A percentile compares a stretch with the other conserved stretches of the same genome.
Conservation (phyloP, 2,329 filamentous ascomycete genomes). For the Corinectria fuckeliana region DNA sequence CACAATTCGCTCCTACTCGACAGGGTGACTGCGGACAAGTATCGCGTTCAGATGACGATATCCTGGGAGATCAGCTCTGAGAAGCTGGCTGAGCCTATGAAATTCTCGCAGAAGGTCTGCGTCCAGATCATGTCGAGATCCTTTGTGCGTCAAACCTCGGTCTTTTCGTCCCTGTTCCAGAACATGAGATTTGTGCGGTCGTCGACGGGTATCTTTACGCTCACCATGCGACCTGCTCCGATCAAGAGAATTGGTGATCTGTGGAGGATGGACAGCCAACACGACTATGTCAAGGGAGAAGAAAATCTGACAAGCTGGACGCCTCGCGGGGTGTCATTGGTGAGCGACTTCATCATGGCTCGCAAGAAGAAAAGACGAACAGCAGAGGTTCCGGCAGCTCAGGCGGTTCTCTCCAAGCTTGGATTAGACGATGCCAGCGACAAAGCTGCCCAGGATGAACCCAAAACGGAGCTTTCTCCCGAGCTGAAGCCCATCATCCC, state of each 20-base stretch:
- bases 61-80: slow-evolving; percentile 86
- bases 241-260: slow-evolving; percentile 92
- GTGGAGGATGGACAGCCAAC: slow-evolving; percentile 94
- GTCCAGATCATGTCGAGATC: slow-evolving; percentile 84
- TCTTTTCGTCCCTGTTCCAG: slow-evolving; percentile 88
- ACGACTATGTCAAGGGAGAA: slow-evolving; percentile 96
- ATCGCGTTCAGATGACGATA: slow-evolving; percentile 86
- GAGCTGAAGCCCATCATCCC: slow-evolving; percentile 53
- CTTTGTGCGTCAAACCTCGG: slow-evolving; percentile 84
- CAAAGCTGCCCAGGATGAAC: slow-evolving; percentile 42
- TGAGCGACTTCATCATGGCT: slow-evolving; percentile 83
- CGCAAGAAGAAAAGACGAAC: slow-evolving; percentile 76
- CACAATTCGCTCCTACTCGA: slow-evolving; percentile 95
- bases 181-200: slow-evolving; percentile 86
- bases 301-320: slow-evolving; percentile 85
- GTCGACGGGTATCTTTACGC: slow-evolving; percentile 83
- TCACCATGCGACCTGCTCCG: slow-evolving; percentile 84
- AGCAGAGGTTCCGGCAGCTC: slow-evolving; percentile 79
- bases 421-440: slow-evolving; percentile 53
- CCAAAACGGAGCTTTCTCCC: slow-evolving; percentile 45
- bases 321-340: slow-evolving; percentile 85
- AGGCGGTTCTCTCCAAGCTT: slow-evolving; percentile 68
- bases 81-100: slow-evolving; percentile 86
- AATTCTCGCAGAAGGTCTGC: slow-evolving; percentile 80
- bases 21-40: slow-evolving; percentile 89